phyloP scores from a whole-genome alignment of 1,139 yeast species.

The Geotrichum bryndzae region DNA sequence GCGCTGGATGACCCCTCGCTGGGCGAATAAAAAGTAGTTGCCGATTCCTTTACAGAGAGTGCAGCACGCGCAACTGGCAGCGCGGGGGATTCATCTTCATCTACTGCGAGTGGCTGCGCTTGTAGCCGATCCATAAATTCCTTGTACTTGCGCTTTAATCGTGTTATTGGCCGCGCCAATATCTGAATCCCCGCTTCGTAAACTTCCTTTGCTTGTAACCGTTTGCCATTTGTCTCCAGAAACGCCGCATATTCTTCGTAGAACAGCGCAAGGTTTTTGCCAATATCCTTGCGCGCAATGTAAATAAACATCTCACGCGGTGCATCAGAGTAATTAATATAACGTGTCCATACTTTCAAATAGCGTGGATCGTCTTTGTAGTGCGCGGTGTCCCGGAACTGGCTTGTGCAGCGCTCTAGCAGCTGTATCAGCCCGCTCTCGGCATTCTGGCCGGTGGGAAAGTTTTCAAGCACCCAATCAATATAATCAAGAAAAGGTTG shows the following conservation, averaged over 20 bases:
- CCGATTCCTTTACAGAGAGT: conserved; percentile 16
- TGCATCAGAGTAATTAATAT: conserved; percentile 60
- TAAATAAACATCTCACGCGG: conserved; percentile 71
- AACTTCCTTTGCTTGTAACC: conserved; percentile 57
- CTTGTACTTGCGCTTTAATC: conserved; percentile 48
- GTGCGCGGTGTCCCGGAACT: conserved; percentile 56
- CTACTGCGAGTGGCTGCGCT: conserved; percentile 28
- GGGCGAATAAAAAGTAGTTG: conserved; percentile 19
- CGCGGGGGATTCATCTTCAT: conserved; percentile 35
- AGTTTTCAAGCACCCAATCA: conserved; percentile 61
- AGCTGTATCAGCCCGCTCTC: conserved; percentile 63
- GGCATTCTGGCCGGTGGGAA: conserved; percentile 60
- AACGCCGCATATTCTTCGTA: conserved; percentile 77
- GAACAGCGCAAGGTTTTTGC: conserved; percentile 57
- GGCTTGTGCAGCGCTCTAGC: conserved; percentile 67
- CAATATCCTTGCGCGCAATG: conserved; percentile 69
- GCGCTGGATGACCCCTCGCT: conserved; percentile 5
- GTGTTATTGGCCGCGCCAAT: conserved; percentile 56
- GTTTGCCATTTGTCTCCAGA: conserved; percentile 49
- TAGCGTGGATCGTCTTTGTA: conserved; percentile 82
- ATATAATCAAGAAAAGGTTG: conserved; percentile 67
- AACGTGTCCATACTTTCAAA: conserved; percentile 72
- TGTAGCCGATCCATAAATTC: conserved; percentile 43
- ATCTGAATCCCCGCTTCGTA: conserved; percentile 54
- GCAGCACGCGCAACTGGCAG: conserved; percentile 21